A percentile compares a stretch with the other conserved stretches of the same genome.
These are phyloP conservation scores for Podospora anserina DNA, from an alignment of 495 filamentous ascomycete genomes.

Conservation along the genomic window DNA sequence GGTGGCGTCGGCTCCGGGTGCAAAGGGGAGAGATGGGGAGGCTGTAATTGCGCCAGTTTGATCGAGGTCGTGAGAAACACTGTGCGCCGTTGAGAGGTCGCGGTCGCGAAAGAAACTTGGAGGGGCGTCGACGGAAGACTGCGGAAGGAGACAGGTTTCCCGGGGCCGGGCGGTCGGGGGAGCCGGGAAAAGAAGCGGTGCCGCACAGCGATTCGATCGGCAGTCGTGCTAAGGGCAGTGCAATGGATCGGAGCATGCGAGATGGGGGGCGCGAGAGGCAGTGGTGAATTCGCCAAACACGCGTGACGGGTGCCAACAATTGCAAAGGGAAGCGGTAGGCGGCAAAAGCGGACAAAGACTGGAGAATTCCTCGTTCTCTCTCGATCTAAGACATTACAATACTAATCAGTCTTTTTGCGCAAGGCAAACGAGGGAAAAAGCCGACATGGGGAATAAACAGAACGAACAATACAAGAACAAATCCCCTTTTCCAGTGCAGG, in stretches of 20 bases:
- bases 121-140: neutral
- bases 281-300: neutral
- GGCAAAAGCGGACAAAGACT: conserved; percentile 12
- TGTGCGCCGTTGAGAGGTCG: conserved; percentile 4
- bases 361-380: conserved; percentile 3
- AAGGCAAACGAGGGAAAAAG: conserved; percentile 3
- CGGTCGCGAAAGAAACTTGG: neutral
- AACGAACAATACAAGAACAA: neutral
- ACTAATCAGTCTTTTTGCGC: conserved; percentile 5
- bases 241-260: neutral
- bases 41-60: conserved; percentile 36
- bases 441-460: neutral
- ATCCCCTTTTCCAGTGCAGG: neutral
- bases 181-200: neutral
- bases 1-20: conserved; percentile 28
- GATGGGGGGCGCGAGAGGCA: neutral
- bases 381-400: conserved; percentile 18
- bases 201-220: neutral
- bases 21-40: conserved; percentile 32
- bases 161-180: neutral
- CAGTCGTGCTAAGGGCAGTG: neutral
- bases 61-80: conserved; percentile 1
- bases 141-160: neutral
- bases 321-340: conserved; percentile 3
- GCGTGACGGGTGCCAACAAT: neutral